phyloP scores from a whole-genome alignment of 768 basidiomycete species.

The Cyclocybe aegerita region DNA sequence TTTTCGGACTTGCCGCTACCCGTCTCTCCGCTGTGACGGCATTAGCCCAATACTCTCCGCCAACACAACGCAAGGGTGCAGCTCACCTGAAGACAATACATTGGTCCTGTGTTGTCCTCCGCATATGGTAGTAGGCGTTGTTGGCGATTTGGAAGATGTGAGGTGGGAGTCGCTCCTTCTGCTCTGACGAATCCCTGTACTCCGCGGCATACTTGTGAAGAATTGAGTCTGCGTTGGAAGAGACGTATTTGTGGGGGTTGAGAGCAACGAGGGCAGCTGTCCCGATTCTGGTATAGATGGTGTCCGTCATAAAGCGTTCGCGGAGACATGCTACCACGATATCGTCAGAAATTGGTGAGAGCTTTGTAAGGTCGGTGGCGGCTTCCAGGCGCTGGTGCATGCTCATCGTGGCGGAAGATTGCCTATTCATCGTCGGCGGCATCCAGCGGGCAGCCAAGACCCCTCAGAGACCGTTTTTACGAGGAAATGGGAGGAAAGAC shows the following conservation, averaged over 20 bases:
- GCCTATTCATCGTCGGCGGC: slow-evolving; percentile 28
- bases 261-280: slow-evolving; percentile 77
- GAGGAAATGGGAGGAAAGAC: slow-evolving; percentile 8
- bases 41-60: background rate
- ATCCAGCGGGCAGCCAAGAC: slow-evolving; percentile 22
- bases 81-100: slow-evolving; percentile 81
- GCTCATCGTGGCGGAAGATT: slow-evolving; percentile 36
- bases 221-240: slow-evolving; percentile 80
- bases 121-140: slow-evolving; percentile 95
- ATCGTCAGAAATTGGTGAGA: slow-evolving; percentile 76
- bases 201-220: slow-evolving; percentile 86
- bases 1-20: slow-evolving; percentile 94
- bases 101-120: slow-evolving; percentile 91
- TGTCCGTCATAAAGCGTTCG: slow-evolving; percentile 84
- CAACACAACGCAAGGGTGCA: background rate
- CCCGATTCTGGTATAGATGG: slow-evolving; percentile 75
- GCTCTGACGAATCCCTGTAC: slow-evolving; percentile 72
- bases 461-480: slow-evolving; percentile 14
- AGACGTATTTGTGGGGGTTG: slow-evolving; percentile 91
- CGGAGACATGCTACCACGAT: slow-evolving; percentile 82
- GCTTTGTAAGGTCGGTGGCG: slow-evolving; percentile 64
- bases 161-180: slow-evolving; percentile 64
- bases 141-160: slow-evolving; percentile 93
- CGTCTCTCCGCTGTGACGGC: slow-evolving; percentile 72
- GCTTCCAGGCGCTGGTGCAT: slow-evolving; percentile 73